Evolutionary conservation across 257 asterid genomes (phyloP).

Genomic region (Solanum bulbocastanum): DNA sequence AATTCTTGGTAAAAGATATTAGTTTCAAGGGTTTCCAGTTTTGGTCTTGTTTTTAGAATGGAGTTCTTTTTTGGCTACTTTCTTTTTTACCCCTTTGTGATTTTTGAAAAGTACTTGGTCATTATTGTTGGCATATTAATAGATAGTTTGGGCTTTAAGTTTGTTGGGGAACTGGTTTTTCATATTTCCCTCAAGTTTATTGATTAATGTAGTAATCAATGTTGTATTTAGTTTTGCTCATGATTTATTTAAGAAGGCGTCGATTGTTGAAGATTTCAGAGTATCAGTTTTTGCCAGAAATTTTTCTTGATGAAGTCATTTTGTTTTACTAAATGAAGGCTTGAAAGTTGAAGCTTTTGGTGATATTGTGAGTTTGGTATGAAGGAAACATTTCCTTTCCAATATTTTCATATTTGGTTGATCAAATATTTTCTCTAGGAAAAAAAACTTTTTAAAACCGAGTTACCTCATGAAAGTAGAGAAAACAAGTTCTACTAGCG

Average conservation of each 20-base stretch:
- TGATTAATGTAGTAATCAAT: not conserved
- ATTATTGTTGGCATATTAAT: not conserved
- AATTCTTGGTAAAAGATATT: conserved; percentile 66
- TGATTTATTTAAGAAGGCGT: not conserved
- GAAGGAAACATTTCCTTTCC: not conserved
- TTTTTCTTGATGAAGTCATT: not conserved
- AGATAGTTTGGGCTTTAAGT: not conserved
- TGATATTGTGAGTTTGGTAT: not conserved
- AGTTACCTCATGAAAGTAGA: not conserved
- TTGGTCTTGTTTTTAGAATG: not conserved
- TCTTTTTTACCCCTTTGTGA: not conserved
- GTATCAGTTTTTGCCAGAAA: not conserved
- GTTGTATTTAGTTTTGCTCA: not conserved
- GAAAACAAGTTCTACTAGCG: not conserved
- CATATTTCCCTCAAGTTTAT: not conserved
- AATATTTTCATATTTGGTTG: not conserved
- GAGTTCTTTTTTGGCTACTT: not conserved
- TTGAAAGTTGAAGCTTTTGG: not conserved
- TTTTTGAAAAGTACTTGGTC: not conserved
- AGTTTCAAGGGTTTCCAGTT: not conserved
- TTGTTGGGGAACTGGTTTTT: conserved; percentile 2
- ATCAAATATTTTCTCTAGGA: not conserved
- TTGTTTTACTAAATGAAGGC: not conserved
- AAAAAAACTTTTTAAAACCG: not conserved
- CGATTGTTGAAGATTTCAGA: not conserved